A percentile compares a stretch with the other conserved stretches of the same genome.
Conservation (phyloP, 208 protist genomes). For the Acanthamoeba healyi region DNA sequence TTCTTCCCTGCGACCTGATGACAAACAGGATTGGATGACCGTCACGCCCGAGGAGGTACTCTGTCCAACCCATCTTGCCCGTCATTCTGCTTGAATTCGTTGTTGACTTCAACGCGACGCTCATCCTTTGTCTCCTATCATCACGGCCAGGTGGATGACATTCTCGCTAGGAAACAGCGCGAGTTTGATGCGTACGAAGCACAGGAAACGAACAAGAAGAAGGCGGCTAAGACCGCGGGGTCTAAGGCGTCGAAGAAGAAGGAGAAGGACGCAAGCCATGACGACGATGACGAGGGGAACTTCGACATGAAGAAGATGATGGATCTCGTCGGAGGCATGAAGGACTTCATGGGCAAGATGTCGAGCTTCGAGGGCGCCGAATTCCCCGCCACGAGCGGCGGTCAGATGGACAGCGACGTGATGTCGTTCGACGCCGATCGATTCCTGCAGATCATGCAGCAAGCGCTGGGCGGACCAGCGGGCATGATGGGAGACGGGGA, state of each 20-base stretch:
- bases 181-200: conserved; percentile 59
- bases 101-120: too few relatives aligned
- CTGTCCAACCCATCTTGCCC: background rate
- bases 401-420: background rate
- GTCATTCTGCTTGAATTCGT: background rate
- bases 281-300: background rate
- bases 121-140: background rate
- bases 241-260: background rate
- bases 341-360: conserved; percentile 51
- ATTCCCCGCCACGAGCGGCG: background rate
- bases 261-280: background rate
- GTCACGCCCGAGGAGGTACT: background rate
- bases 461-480: conserved; percentile 28
- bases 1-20: background rate
- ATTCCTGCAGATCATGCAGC: conserved; percentile 67
- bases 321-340: conserved; percentile 61
- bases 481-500: background rate
- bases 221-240: background rate
- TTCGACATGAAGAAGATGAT: conserved; percentile 48
- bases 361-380: conserved; percentile 70
- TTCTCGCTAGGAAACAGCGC: conserved; percentile 1
- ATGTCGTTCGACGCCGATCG: conserved; percentile 60
- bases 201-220: conserved; percentile 39
- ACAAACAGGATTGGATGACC: conserved; percentile 1
- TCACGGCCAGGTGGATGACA: conserved; percentile 2